A percentile compares a stretch with the other conserved stretches of the same genome.
Evolutionary conservation across 768 basidiomycete genomes (phyloP).

Genomic region (Tubosaeta sp.): DNA sequence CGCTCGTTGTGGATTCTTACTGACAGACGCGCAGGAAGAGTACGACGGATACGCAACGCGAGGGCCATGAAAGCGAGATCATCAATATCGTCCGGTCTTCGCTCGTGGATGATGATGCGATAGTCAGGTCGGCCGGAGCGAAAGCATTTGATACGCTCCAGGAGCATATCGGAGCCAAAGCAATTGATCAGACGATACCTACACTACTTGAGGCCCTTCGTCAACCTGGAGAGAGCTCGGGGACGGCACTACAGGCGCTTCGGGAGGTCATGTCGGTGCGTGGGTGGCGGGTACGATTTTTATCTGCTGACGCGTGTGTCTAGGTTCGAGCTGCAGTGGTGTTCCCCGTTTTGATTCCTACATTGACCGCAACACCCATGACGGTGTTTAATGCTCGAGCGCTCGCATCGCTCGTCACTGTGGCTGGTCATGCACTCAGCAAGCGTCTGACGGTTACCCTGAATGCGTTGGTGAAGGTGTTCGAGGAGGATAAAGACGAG

Average conservation of each 20-base stretch:
- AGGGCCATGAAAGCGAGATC: constrained; percentile 86
- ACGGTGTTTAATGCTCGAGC: constrained; percentile 94
- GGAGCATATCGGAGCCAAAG: constrained; percentile 83
- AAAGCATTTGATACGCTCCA: constrained; percentile 89
- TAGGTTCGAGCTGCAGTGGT: constrained; percentile 92
- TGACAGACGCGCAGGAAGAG: constrained; percentile 56
- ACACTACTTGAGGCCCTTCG: constrained; percentile 90
- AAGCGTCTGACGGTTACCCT: constrained; percentile 76
- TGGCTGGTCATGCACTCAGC: constrained; percentile 89
- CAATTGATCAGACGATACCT: constrained; percentile 95
- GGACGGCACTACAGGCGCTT: constrained; percentile 89
- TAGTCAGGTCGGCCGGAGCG: constrained; percentile 86
- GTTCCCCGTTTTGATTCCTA: constrained; percentile 96
- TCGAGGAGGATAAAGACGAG: constrained; percentile 65
- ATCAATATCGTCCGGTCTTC: constrained; percentile 79
- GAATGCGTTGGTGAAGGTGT: constrained; percentile 70
- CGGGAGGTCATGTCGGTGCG: constrained; percentile 91
- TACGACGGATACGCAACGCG: constrained; percentile 76
- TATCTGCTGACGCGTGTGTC: neutral
- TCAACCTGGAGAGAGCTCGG: constrained; percentile 90
- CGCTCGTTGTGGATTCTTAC: neutral
- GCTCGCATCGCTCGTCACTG: constrained; percentile 84
- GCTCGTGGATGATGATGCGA: constrained; percentile 82
- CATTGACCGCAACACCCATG: constrained; percentile 86
- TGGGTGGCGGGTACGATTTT: neutral